Base-by-base conservation (phyloP, 176 grass and related monocot species). In the Hsuehochloa calcarea region DNA sequence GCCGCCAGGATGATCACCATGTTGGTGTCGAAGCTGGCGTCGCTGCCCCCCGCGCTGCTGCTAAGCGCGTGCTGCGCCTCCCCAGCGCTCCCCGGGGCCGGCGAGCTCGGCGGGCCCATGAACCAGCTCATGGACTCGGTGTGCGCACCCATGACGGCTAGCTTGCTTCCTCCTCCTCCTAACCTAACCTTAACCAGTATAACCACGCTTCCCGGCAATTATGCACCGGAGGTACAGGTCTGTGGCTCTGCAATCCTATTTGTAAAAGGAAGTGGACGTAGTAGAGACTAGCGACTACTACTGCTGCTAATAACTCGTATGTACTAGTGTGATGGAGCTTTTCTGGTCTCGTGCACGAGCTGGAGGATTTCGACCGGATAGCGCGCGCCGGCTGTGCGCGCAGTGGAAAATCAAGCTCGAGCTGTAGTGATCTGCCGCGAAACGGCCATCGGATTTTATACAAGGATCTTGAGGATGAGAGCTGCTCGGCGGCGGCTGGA, bases 1-100 rank as follows among this genome's bases (percentile, higher is more conserved):
- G 95, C 95, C 10, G 92, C 92, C 0, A 97, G 95, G 83, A 97
- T 97, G 85, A 97, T 92, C 52, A 97, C 92, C 95, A 97, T 97
- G 84, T 94, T 97, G 65, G 90, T 87, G 95, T 97, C 95, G 86
- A 94, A 97, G 90, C 85, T 97, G 23, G 74, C 86, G 80, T 83
- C 87, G 44, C 87, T 23, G 68, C 46, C 46, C 13, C 50, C 68
- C n/a, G 4, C 61, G 5, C 63, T 22, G 81, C 84, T 78, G 66
- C 79, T 89, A 66, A 86, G 85, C 70, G 78, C 75, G 58, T 41
- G 80, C 59, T 85, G 78, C 78, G 87, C 89, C 40, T 83, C 83
- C 19, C 45, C 19, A 2, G 43, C 6, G 81, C 70, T 80, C 54
- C 69, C 68, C 68, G 85, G 81, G 37, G 76, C 37, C 76, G 77